phyloP scores from a whole-genome alignment of 106 monocot species.

The Xerophyta viscosa region DNA sequence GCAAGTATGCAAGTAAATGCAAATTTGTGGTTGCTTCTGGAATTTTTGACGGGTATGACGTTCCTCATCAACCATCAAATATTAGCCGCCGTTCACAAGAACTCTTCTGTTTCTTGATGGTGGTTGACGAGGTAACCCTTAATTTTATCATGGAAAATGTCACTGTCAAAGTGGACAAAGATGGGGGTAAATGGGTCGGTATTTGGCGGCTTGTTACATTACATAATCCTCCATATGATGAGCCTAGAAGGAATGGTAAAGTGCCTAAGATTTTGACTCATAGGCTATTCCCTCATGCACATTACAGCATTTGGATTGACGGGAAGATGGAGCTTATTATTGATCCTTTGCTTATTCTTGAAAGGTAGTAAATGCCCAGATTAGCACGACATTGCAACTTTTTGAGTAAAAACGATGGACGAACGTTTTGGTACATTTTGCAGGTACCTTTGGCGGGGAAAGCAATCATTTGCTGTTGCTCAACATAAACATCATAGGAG shows the following conservation, averaged over 20 bases:
- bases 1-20: slow-evolving; percentile 64
- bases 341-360: slow-evolving; percentile 92
- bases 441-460: slow-evolving; percentile 95
- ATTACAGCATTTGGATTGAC: slow-evolving; percentile 98
- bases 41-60: slow-evolving; percentile 97
- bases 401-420: no score
- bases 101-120: slow-evolving; percentile 95
- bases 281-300: slow-evolving; percentile 84
- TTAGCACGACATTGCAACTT: no score
- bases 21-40: slow-evolving; percentile 94
- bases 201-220: slow-evolving; percentile 84
- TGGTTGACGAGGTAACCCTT: slow-evolving; percentile 77
- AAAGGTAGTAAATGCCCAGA: slow-evolving; percentile 47
- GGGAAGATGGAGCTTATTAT: slow-evolving; percentile 97
- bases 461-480: slow-evolving; percentile 91
- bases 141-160: slow-evolving; percentile 66
- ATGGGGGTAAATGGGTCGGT: slow-evolving; percentile 93
- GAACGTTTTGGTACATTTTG: background rate
- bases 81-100: slow-evolving; percentile 73
- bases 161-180: slow-evolving; percentile 39
- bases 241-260: slow-evolving; percentile 97
- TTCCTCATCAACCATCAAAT: slow-evolving; percentile 86
- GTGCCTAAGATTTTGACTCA: slow-evolving; percentile 93
- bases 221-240: slow-evolving; percentile 77
- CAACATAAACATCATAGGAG: slow-evolving; percentile 87